phyloP scores from a whole-genome alignment of 2,329 filamentous ascomycete genomes.

The Trichoderma koningii region DNA sequence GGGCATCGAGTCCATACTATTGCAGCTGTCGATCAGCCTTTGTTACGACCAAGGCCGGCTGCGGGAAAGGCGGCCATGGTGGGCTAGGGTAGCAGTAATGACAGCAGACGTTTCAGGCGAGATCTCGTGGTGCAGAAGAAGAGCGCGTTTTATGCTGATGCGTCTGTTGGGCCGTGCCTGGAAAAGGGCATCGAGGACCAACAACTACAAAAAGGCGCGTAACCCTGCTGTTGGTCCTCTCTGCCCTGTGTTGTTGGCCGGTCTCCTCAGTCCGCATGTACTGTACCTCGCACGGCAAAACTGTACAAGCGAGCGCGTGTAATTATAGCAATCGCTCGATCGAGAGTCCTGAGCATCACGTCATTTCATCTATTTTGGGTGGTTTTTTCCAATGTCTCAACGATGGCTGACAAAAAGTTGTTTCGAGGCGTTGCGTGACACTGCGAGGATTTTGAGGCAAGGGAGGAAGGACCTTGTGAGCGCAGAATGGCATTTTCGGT shows the following conservation, averaged over 20 bases:
- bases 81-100: background rate
- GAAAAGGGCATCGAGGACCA: background rate
- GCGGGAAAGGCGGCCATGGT: conserved; percentile 12
- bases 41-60: background rate
- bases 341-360: conserved; percentile 5
- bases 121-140: background rate
- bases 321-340: conserved; percentile 9
- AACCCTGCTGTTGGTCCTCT: conserved; percentile 9
- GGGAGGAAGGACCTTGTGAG: background rate
- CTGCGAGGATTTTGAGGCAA: background rate
- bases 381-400: background rate
- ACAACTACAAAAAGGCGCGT: conserved; percentile 25
- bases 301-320: background rate
- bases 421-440: background rate
- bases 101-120: conserved; percentile 16
- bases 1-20: too few relatives aligned
- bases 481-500: too few relatives aligned
- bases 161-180: too few relatives aligned
- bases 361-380: conserved; percentile 16
- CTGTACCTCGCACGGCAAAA: background rate
- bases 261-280: background rate
- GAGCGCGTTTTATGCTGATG: background rate
- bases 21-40: background rate
- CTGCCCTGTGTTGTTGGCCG: background rate
- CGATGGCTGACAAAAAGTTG: background rate